Conservation (phyloP, 2,329 filamentous ascomycete species). For the Sporothrix curviconia region DNA sequence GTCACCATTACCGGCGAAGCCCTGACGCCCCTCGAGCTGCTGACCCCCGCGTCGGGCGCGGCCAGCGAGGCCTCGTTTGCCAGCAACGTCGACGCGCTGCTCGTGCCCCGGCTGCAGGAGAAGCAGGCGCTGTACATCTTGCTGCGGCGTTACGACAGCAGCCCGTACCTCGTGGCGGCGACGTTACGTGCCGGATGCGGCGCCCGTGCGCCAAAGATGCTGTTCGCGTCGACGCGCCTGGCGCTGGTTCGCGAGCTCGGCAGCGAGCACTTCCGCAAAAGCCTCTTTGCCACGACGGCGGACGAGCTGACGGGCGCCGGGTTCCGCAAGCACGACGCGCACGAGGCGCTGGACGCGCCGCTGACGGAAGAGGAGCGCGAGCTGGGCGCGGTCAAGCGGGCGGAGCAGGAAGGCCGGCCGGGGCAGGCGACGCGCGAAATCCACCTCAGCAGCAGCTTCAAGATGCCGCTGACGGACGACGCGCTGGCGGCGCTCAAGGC, state of each 20-base stretch:
- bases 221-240: constrained; percentile 71
- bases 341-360: constrained; percentile 58
- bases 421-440: constrained; percentile 58
- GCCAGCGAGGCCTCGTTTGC: constrained; percentile 52
- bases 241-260: constrained; percentile 72
- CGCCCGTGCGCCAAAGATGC: constrained; percentile 81
- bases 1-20: constrained; percentile 64
- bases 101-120: constrained; percentile 57
- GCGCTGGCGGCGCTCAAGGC: constrained; percentile 58
- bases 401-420: constrained; percentile 65
- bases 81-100: constrained; percentile 51
- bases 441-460: constrained; percentile 50
- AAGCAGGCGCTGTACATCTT: constrained; percentile 68
- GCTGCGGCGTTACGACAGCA: constrained; percentile 57
- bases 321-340: constrained; percentile 66
- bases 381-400: constrained; percentile 65
- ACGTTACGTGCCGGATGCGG: constrained; percentile 74
- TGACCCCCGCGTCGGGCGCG: constrained; percentile 46
- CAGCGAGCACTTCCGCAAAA: constrained; percentile 70
- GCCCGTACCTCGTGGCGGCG: constrained; percentile 58
- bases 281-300: constrained; percentile 63
- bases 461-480: constrained; percentile 54
- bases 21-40: constrained; percentile 52
- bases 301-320: constrained; percentile 63
- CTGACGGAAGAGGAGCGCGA: constrained; percentile 72